Evolutionary conservation across 176 grass and related monocot genomes (phyloP).

Genomic region (Rhipidocladum racemiflorum): DNA sequence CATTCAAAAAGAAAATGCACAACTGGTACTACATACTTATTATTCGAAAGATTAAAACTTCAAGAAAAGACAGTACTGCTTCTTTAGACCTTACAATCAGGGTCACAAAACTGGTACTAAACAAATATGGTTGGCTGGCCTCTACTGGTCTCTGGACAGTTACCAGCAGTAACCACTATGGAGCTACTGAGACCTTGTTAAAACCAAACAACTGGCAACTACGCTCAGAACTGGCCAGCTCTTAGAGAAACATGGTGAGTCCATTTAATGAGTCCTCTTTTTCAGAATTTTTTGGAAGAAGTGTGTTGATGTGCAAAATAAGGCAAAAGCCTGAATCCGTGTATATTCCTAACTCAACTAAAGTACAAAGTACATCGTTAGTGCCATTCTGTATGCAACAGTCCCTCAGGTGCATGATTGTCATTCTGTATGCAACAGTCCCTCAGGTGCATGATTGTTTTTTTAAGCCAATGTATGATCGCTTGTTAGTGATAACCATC

Average conservation of each 20-base stretch:
- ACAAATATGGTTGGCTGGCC: neutral
- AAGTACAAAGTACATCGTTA: neutral
- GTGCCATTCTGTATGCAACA: neutral
- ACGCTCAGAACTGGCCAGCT: neutral
- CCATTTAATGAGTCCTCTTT: neutral
- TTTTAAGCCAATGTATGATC: too few relatives aligned
- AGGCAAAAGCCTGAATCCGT: neutral
- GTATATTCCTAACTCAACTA: neutral
- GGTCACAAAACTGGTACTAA: neutral
- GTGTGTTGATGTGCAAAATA: neutral
- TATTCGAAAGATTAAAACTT: neutral
- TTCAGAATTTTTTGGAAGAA: neutral
- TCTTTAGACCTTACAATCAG: conserved; percentile 7
- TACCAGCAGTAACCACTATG: neutral
- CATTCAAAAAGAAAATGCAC: neutral
- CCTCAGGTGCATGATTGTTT: neutral
- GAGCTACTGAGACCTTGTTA: neutral
- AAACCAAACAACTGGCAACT: neutral
- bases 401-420: neutral
- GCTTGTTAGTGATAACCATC: too few relatives aligned
- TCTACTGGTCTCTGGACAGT: neutral
- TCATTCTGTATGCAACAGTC: neutral
- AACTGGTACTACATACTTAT: neutral
- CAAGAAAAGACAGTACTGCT: neutral
- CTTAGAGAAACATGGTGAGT: neutral